Evolutionary conservation across 2,329 filamentous ascomycete genomes (phyloP), one percentile per base, ranked within the genome.

Genomic region (Fusarium sulawesiense): DNA sequence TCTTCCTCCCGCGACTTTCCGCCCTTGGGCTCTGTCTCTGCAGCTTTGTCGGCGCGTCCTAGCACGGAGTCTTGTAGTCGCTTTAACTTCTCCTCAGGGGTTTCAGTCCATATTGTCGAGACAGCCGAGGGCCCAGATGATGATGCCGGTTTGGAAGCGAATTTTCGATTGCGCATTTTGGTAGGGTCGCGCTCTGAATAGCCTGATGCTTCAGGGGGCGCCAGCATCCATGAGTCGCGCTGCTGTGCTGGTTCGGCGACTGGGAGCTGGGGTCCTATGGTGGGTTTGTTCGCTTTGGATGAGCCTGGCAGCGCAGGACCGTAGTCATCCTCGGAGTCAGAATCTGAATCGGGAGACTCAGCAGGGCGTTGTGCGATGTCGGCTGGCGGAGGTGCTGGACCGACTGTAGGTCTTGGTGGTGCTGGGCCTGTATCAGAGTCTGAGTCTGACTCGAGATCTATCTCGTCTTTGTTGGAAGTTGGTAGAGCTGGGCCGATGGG

Each of bases 221-320:
- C 87, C 48, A 93, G 84, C 92, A 94, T 94, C 92, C 92, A 94
- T 75, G 93, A 91, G 82, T 97, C 94, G 74, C 95, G 90, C 77
- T 91, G 87, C 7, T 86, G 84, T 50, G 87, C 85, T 20, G 79
- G 72, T 40, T 83, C 76, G 7, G 80, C 70, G 16, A 76, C 71
- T 4, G 78, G 76, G 3, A 78, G 71, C 13, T 80, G 74, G 6
- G 80, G 78, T 16, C 80, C 80, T 44, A 79, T 78, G 56, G 77
- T 71, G 46, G 75, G 86, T 71, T 88, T 86, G 8, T 84, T 83
- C 49, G 85, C 85, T 27, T 78, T 67, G 73, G 77, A 76, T 10
- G 84, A 79, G 11, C 83, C 81, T 3, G 89, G 87, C 6, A 88
- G 86, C 18, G 88, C 83, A 14, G 89, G 89, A 2, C 88, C 88